These are phyloP conservation scores for Pichia cabralensis DNA, from an alignment of 805 yeast genomes.

Conservation along the genomic window DNA sequence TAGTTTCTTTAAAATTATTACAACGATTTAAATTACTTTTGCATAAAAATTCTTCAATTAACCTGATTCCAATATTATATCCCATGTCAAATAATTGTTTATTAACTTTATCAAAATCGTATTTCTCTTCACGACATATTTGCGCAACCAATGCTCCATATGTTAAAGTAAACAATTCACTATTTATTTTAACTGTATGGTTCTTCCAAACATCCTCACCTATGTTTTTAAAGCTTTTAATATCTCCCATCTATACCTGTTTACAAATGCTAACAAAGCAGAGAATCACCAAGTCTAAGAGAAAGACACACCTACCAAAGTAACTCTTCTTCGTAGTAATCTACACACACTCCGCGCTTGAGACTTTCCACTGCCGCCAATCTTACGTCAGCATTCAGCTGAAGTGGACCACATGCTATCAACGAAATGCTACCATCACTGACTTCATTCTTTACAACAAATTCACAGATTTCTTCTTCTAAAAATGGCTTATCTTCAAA, in stretches of 20 bases:
- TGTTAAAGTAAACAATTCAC: constrained; percentile 88
- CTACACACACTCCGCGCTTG: constrained; percentile 19
- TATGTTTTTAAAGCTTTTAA: constrained; percentile 19
- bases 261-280: too few species aligned
- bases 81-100: constrained; percentile 87
- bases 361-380: constrained; percentile 23
- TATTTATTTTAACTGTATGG: constrained; percentile 78
- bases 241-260: too few species aligned
- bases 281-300: too few species aligned
- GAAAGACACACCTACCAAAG: constrained; percentile 27
- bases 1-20: constrained; percentile 68
- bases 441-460: constrained; percentile 7
- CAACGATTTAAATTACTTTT: constrained; percentile 83
- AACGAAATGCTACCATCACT: constrained; percentile 22
- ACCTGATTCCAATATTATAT: constrained; percentile 80
- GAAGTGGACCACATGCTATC: constrained; percentile 29
- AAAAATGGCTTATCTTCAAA: constrained; percentile 21
- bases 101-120: constrained; percentile 72
- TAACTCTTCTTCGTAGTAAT: constrained; percentile 30
- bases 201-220: constrained; percentile 93
- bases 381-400: constrained; percentile 26
- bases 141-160: constrained; percentile 93
- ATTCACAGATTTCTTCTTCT: constrained; percentile 13
- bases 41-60: constrained; percentile 89
- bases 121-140: constrained; percentile 70